phyloP scores from a whole-genome alignment of 345 rosid species.

The Syzygium aqueum region DNA sequence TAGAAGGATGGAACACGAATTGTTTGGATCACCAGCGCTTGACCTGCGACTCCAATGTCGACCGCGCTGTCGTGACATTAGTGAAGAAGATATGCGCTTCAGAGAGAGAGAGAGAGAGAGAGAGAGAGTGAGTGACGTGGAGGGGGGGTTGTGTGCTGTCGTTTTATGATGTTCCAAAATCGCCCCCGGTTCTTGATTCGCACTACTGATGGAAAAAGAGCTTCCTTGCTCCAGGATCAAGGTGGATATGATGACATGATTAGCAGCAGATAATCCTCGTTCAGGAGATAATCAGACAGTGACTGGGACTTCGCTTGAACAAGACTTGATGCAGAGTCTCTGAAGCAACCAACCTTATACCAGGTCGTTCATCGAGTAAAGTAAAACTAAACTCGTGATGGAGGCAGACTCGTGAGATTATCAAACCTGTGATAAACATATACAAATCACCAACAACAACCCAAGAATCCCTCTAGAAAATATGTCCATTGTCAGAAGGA shows the following conservation, averaged over 20 bases:
- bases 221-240: neutral
- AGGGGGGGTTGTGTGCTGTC: neutral
- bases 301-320: too few relatives aligned
- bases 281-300: neutral
- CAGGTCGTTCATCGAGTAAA: too few relatives aligned
- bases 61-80: neutral
- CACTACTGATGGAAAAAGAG: neutral
- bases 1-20: neutral
- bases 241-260: neutral
- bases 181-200: neutral
- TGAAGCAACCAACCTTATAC: too few relatives aligned
- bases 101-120: neutral
- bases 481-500: neutral
- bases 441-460: neutral
- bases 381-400: too few relatives aligned
- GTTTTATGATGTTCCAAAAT: neutral
- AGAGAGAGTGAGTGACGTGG: neutral
- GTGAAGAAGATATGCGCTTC: neutral
- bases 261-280: neutral
- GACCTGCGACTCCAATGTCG: neutral
- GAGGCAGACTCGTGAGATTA: too few relatives aligned
- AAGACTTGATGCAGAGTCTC: too few relatives aligned
- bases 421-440: too few relatives aligned
- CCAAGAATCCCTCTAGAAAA: neutral
- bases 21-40: neutral